These are phyloP conservation scores for Gossypium davidsonii DNA, from an alignment of 441 rosid species.

Conservation along the genomic window DNA sequence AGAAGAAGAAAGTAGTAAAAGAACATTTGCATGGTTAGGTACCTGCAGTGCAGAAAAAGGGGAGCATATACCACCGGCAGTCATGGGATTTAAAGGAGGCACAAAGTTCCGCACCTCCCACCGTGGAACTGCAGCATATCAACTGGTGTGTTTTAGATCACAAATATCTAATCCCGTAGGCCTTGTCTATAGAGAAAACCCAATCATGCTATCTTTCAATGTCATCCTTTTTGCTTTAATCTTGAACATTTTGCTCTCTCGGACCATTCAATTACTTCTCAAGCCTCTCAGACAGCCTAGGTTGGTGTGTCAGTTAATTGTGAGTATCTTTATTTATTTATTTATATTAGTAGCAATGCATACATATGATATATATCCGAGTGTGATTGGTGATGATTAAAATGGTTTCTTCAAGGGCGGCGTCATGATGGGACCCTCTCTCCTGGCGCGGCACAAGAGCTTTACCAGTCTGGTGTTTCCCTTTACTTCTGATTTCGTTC, in stretches of 20 bases:
- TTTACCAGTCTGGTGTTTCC: constrained; percentile 30
- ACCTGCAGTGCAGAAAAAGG: neutral
- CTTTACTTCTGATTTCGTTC: constrained; percentile 29
- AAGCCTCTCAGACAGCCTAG: constrained; percentile 66
- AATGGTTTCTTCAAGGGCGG: constrained; percentile 50
- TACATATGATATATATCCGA: neutral
- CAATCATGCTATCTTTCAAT: constrained; percentile 32
- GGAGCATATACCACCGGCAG: neutral
- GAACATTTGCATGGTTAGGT: constrained; percentile 29
- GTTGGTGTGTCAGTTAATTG: constrained; percentile 60
- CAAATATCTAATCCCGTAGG: constrained; percentile 25
- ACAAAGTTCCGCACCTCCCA: neutral
- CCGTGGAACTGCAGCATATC: constrained; percentile 12
- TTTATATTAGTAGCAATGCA: neutral
- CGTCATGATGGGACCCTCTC: constrained; percentile 60
- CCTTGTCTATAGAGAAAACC: constrained; percentile 39
- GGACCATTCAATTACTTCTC: constrained; percentile 40
- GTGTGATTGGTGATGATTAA: neutral
- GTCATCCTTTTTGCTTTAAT: constrained; percentile 35
- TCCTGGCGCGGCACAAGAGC: constrained; percentile 37
- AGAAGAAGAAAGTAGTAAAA: neutral
- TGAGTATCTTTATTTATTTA: constrained; percentile 25
- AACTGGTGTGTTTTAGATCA: constrained; percentile 27
- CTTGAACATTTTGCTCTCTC: constrained; percentile 31
- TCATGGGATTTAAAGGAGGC: neutral